Evolutionary conservation across 2,329 filamentous ascomycete species (phyloP).

Genomic region (Fusarium palustre): DNA sequence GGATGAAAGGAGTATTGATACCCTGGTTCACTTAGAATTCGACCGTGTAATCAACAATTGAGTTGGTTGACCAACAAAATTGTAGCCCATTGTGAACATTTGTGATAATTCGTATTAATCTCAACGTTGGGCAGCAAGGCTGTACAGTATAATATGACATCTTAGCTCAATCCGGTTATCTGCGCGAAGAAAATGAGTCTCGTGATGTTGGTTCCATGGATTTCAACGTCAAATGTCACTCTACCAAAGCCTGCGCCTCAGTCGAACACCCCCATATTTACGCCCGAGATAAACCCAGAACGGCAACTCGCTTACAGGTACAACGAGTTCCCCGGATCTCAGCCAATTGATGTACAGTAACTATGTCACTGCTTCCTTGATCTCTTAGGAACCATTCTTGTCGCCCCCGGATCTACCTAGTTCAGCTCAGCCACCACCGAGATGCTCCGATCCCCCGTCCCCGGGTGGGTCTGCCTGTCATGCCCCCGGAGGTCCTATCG

Average conservation of each 20-base stretch:
- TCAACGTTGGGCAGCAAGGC: constrained; percentile 15
- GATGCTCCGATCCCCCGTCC: constrained; percentile 19
- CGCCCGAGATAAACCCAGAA: constrained; percentile 36
- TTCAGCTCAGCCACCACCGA: constrained; percentile 37
- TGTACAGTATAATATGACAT: not conserved
- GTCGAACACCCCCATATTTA: constrained; percentile 13
- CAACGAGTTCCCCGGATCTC: not conserved
- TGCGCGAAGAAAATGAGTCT: constrained; percentile 25
- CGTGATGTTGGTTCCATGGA: constrained; percentile 17
- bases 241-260: constrained; percentile 30
- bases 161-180: constrained; percentile 10
- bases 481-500: constrained; percentile 12
- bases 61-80: not conserved
- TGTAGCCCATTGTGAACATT: not conserved
- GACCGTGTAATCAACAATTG: too few species aligned
- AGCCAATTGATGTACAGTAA: constrained; percentile 5
- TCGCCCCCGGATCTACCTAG: constrained; percentile 38
- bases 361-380: constrained; percentile 8
- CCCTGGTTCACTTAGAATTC: not conserved
- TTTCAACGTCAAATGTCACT: constrained; percentile 1
- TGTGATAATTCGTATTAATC: not conserved
- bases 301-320: constrained; percentile 20
- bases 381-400: not conserved
- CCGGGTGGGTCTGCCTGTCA: constrained; percentile 25
- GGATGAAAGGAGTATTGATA: not conserved